Evolutionary conservation across 2,329 filamentous ascomycete genomes (phyloP).

Genomic region (Diaporthe aspalathi): DNA sequence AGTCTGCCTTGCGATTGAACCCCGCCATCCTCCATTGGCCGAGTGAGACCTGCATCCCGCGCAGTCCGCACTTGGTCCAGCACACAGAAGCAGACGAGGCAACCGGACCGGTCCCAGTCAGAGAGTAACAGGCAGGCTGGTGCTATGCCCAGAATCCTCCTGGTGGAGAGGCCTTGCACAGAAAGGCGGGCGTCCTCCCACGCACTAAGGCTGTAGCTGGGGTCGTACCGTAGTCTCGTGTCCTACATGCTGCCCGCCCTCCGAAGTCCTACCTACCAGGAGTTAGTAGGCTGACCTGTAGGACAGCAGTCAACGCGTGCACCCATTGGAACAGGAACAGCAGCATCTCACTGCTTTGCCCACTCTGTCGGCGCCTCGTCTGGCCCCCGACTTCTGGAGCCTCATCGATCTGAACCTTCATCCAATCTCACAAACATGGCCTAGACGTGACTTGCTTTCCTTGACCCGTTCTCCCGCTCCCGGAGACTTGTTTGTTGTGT

Average conservation of each 20-base stretch:
- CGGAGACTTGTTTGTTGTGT: conserved; percentile 1
- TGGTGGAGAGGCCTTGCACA: conserved; percentile 1
- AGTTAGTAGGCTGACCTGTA: conserved; percentile 8
- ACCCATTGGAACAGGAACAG: conserved; percentile 14
- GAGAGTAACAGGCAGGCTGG: not conserved
- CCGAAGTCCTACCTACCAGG: conserved; percentile 26
- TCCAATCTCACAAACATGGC: conserved; percentile 18
- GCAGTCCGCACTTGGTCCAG: conserved; percentile 5
- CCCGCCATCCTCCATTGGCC: conserved; percentile 30
- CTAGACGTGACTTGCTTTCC: conserved; percentile 3
- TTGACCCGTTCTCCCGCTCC: conserved; percentile 19
- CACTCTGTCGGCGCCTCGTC: conserved; percentile 21
- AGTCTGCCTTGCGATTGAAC: conserved; percentile 34
- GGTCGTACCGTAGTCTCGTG: conserved; percentile 24
- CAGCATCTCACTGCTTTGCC: conserved; percentile 7
- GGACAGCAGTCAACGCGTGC: conserved; percentile 18
- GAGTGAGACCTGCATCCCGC: conserved; percentile 34
- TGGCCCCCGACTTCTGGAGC: conserved; percentile 18
- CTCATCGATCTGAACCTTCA: conserved; percentile 8
- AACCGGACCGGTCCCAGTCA: not conserved
- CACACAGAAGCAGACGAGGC: conserved; percentile 12
- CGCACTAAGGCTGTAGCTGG: conserved; percentile 21
- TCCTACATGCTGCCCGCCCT: conserved; percentile 19
- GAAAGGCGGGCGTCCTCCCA: conserved; percentile 20
- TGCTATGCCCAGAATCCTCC: conserved; percentile 24